Base-by-base conservation (phyloP, 2,329 filamentous ascomycete species). In the Ophiostoma australiae region DNA sequence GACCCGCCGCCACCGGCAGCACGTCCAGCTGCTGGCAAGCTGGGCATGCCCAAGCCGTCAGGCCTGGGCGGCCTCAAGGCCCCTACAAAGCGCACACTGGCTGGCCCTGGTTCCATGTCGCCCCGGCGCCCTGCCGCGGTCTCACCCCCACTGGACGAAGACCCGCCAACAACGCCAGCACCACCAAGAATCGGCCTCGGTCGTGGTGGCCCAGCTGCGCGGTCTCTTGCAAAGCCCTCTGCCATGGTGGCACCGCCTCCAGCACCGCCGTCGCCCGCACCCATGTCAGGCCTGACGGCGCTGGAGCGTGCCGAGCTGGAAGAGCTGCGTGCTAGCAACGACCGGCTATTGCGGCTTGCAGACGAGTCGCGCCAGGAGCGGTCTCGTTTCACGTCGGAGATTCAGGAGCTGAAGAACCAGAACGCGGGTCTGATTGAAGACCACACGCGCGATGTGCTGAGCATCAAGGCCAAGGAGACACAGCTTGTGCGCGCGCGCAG, bases 401-500 rank as follows among this genome's bases (percentile, higher is more conserved):
- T 98, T 61, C 91, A 94, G 75, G 95, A 98, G 80, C 86, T 99
- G 39, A 96, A 97, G 81, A 96, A 97, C 76, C 93, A 97, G 78
- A 99, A 99, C 77, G 95, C 95, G 33, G 91, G 95, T 74, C 84
- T 99, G 44, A 99, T 99, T 73, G 95, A 99, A 80, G 94, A 98
- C 76, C 94, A 98, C 79, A 99, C 95, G 0, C 87, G 94, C 67
- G 94, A 99, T 76, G 93, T 97, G 0, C 84, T 99, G 61, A 95
- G 93, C 76, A 96, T 99, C 82, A 98, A 98, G 80, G 95, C 95
- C 17, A 99, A 99, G 80, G 95, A 99, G 80, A 98, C 95, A 3
- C 95, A 99, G 77, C 86, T 99, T 5, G 94, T 98, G 11, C 90
- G 95, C 65, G 94, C 95, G 13, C 87, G 94, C 70, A 93, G 91